phyloP scores from a whole-genome alignment of 176 grass and related monocot genomes.

The Otatea glauca region DNA sequence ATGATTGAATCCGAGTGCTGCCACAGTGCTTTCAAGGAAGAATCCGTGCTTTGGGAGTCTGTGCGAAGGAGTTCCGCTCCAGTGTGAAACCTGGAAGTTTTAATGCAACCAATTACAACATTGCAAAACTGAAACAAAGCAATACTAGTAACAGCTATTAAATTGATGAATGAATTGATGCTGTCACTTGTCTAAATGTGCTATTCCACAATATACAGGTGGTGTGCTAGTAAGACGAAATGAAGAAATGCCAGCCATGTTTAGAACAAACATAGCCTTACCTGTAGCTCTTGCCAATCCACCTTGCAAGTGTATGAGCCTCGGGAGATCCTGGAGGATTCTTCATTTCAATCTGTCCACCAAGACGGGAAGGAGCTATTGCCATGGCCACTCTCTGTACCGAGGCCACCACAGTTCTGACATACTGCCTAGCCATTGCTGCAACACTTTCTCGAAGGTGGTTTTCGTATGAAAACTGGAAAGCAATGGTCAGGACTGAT shows the following conservation, averaged over 20 bases:
- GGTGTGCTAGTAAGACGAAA: not conserved
- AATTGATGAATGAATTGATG: not conserved
- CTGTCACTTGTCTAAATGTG: not conserved
- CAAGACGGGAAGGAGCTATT: constrained; percentile 73
- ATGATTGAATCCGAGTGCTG: constrained; percentile 88
- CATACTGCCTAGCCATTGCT: constrained; percentile 91
- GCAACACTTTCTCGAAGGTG: constrained; percentile 89
- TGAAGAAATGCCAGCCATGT: not conserved
- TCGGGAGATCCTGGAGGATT: constrained; percentile 74
- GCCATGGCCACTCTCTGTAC: constrained; percentile 97
- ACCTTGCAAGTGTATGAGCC: constrained; percentile 77
- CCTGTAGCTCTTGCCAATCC: constrained; percentile 90
- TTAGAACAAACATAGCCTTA: constrained; percentile 8
- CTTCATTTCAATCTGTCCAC: constrained; percentile 67
- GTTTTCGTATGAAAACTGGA: constrained; percentile 96
- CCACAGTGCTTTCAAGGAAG: constrained; percentile 82
- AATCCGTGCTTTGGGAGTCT: constrained; percentile 56
- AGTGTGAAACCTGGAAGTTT: constrained; percentile 66
- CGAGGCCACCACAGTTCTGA: constrained; percentile 85
- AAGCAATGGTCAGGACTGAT: constrained; percentile 94
- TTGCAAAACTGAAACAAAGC: not conserved
- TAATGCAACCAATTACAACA: constrained; percentile 32
- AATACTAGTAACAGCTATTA: not conserved
- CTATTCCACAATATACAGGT: not conserved
- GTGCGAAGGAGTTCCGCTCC: constrained; percentile 71